Conservation (phyloP, 2,329 filamentous ascomycete genomes). For the Trichoderma arundinaceum region DNA sequence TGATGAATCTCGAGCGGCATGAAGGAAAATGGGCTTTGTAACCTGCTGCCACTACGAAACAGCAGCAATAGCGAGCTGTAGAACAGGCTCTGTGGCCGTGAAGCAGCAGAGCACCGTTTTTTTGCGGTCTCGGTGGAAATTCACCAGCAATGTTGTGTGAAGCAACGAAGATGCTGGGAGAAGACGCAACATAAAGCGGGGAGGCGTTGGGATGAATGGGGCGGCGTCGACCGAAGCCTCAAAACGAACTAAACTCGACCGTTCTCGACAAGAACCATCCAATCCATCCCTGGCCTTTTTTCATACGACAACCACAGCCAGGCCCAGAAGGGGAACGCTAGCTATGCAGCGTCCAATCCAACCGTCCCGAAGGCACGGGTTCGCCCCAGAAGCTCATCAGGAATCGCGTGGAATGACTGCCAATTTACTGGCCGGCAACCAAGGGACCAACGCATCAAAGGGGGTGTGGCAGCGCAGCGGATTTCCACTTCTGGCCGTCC, state of each 20-base stretch:
- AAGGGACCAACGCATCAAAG: conserved; percentile 14
- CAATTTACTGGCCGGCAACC: background rate
- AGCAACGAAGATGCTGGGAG: background rate
- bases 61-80: background rate
- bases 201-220: conserved; percentile 22
- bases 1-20: conserved; percentile 1
- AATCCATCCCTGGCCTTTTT: background rate
- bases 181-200: conserved; percentile 29
- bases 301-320: background rate
- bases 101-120: background rate
- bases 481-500: conserved; percentile 28
- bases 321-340: background rate
- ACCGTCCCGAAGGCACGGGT: conserved; percentile 23
- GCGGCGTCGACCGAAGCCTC: conserved; percentile 26
- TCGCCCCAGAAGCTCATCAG: background rate
- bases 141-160: conserved; percentile 9
- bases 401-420: conserved; percentile 10
- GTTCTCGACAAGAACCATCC: conserved; percentile 7
- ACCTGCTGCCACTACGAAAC: conserved; percentile 1
- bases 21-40: background rate
- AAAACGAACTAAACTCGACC: conserved; percentile 23
- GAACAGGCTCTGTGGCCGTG: background rate
- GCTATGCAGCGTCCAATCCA: conserved; percentile 25
- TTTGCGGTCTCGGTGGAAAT: background rate
- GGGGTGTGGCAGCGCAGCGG: conserved; percentile 20